Evolutionary conservation across 345 rosid species (phyloP).

Genomic region (Passiflora organensis): DNA sequence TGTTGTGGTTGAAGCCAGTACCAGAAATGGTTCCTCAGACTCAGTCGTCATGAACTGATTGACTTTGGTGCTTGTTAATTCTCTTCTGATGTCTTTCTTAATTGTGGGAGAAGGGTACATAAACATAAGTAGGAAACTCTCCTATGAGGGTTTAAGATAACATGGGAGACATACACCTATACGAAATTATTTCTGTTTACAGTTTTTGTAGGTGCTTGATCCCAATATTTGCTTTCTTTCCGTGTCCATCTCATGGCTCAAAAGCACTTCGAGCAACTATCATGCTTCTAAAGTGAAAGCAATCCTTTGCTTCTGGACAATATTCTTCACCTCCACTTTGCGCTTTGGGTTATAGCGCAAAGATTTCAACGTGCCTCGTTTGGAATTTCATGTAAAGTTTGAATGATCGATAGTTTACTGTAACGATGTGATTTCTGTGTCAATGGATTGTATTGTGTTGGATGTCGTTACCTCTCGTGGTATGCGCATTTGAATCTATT

Average conservation of each 20-base stretch:
- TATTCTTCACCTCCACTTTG: background rate
- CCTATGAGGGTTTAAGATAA: too few relatives aligned
- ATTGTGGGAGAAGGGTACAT: conserved; percentile 30
- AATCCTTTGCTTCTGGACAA: background rate
- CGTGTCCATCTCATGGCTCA: conserved; percentile 10
- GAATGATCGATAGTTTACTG: background rate
- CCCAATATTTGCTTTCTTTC: conserved; percentile 10
- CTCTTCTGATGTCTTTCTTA: conserved; percentile 6
- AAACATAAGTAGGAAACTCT: conserved; percentile 22
- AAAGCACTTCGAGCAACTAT: conserved; percentile 20
- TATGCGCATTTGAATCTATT: too few relatives aligned
- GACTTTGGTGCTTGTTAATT: conserved; percentile 7
- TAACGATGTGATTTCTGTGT: too few relatives aligned
- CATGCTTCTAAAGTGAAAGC: conserved; percentile 6
- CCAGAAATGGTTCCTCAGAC: conserved; percentile 41
- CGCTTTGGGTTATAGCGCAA: background rate
- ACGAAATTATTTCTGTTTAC: conserved; percentile 25
- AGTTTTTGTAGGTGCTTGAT: conserved; percentile 29
- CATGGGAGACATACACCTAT: conserved; percentile 12
- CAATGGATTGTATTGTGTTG: too few relatives aligned
- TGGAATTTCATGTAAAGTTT: conserved; percentile 7
- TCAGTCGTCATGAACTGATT: conserved; percentile 30
- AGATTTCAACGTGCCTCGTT: background rate
- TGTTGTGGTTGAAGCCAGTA: conserved; percentile 39
- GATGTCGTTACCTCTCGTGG: too few relatives aligned